Base-by-base conservation (phyloP, 495 filamentous ascomycete genomes). In the Paragyromitra xinjiangensis region DNA sequence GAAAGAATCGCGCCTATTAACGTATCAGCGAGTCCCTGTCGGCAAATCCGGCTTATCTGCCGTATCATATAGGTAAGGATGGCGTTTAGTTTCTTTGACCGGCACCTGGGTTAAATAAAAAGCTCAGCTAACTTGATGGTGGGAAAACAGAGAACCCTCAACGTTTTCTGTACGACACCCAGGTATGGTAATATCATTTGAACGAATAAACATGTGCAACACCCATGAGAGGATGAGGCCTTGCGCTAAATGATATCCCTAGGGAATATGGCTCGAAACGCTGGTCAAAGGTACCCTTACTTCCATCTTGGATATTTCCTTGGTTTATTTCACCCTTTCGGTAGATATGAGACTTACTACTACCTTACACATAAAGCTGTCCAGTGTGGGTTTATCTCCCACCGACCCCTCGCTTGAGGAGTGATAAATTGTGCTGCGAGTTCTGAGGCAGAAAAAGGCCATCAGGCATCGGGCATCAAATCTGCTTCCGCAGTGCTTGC, bases 391-490 rank as follows among this genome's bases (percentile, higher is more conserved):
- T 37, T 59, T 58, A 70, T 75, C 64, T 40, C 69, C 62, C 73
- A 45, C 73, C 73, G 24, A 44, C 24, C n/a, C 26, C 44, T 26
- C 19, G 64, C 6, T 42, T 29, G 12, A 45, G 40, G 67, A 71
- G 73, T 74, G 40, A 71, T 71, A 45, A 37, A 76, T 71, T 71
- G 48, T 71, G 50, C 45, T 58, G 39, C 37, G 56, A 58, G 48
- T 63, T 63, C 66, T 40, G 51, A 77, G 74, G 74, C 74, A 77
- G 74, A 77, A 77, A 77, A 77, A 77, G 74, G 74, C 74, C 66
- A 37, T 71, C 67, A 64, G 42, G 44, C 58, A 70, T 70, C 71
- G 62, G 22, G 71, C 62, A 73, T 69, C 56, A 44, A 75, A 62
- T 56, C 67, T 65, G 68, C 61, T 71, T 71, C 66, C 51, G 68